Evolutionary conservation across 805 yeast species (phyloP).

Genomic region (Candida orba): DNA sequence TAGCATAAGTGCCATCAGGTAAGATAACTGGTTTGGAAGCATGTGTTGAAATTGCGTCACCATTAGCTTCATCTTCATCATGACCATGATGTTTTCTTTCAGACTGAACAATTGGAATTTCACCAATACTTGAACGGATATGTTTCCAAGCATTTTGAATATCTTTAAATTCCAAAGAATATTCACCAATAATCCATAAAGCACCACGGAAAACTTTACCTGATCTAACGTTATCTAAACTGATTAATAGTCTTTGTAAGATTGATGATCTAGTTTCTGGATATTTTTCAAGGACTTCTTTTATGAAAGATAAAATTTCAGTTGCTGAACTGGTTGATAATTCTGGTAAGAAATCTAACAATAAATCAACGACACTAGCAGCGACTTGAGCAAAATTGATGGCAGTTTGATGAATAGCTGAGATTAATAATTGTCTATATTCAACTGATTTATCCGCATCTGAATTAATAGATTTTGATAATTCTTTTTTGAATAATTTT

Average conservation of each 20-base stretch:
- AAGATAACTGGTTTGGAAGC: constrained; percentile 69
- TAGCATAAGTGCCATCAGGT: constrained; percentile 99
- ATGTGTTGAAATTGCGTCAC: constrained; percentile 17
- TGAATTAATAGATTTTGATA: constrained; percentile 60
- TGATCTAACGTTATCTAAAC: constrained; percentile 64
- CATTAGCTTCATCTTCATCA: constrained; percentile 26
- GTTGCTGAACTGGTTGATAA: constrained; percentile 79
- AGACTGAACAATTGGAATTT: constrained; percentile 78
- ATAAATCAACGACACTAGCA: constrained; percentile 77
- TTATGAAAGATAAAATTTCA: constrained; percentile 85
- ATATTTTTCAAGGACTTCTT: constrained; percentile 89
- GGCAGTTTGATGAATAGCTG: constrained; percentile 85
- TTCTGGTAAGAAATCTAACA: constrained; percentile 81
- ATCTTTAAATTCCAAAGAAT: constrained; percentile 59
- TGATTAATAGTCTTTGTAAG: constrained; percentile 50
- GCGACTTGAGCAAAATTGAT: constrained; percentile 87
- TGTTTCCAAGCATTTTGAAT: constrained; percentile 83
- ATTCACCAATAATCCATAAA: constrained; percentile 95
- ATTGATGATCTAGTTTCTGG: constrained; percentile 69
- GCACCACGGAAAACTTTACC: constrained; percentile 93
- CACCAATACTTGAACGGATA: constrained; percentile 78
- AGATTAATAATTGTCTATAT: constrained; percentile 82
- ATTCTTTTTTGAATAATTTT: constrained; percentile 85
- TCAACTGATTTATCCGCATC: constrained; percentile 75
- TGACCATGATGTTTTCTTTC: constrained; percentile 44